Base-by-base conservation (phyloP, 192 early-diverging fungal species). In the Coemansia erecta region DNA sequence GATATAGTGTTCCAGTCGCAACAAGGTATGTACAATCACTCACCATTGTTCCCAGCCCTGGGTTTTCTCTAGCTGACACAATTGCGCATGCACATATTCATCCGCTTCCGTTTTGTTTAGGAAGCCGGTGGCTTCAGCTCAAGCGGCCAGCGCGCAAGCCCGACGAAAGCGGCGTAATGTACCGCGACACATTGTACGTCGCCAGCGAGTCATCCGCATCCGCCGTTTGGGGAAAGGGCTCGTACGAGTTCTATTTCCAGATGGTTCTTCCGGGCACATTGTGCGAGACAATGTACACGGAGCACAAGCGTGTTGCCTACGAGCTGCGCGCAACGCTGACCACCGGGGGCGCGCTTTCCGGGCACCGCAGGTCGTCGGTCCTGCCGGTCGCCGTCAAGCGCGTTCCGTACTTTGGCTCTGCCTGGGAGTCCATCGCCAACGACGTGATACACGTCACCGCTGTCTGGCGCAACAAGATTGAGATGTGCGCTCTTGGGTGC, bases 241-340 rank as follows among this genome's bases (percentile, higher is more conserved):
- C 55, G 11, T 67, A 77, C 64, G 74, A 77, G 68, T 77, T 77
- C 35, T 60, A 60, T 41, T 77, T 77, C 61, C 74, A 70, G 26
- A 55, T 77, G 41, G 58, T 64, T 14, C 31, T 77, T 18, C 68
- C 74, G n/a, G 74, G 74, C 4, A 49, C 66, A 23, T 43, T 77
- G 60, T 60, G 64, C 64, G 74, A 77, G 58, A 77, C 74, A 60
- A 77, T 77, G 74, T 71, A 63, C 61, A 77, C 74, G 4, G 74
- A 70, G 53, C 68, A 71, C 48, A 67, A 64, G 60, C 60, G 60
- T 3, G 68, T 77, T 13, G 56, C 74, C 12, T 77, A 77, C 65
- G 68, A 77, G 54, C 60, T 70, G 33, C 68, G 64, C 0, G 73
- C 73, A 5, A 50, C 52, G 1, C 53, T 77, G 35, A 46, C 49